A percentile compares a stretch with the other conserved stretches of the same genome.
phyloP scores from a whole-genome alignment of 768 basidiomycete genomes.

The Boletellus ananas region DNA sequence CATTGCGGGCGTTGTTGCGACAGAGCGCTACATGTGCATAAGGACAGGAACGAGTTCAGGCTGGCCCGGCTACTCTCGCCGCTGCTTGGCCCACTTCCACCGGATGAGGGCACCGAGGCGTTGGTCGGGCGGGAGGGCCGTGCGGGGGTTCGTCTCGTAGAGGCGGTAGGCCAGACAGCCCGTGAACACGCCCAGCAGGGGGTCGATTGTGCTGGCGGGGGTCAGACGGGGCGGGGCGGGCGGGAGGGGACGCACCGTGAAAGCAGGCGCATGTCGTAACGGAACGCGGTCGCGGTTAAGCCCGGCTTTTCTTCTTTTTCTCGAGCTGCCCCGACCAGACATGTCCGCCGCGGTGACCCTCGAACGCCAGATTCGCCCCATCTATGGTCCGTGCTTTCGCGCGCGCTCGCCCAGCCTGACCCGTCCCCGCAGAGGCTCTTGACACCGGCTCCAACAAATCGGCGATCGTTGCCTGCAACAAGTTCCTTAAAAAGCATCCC shows the following conservation, averaged over 20 bases:
- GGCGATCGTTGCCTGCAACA: constrained; percentile 81
- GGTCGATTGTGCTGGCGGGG: constrained; percentile 56
- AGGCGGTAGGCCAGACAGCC: constrained; percentile 77
- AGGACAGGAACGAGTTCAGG: too few relatives aligned
- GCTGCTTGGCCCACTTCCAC: constrained; percentile 68
- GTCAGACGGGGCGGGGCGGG: constrained; percentile 2
- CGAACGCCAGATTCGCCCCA: constrained; percentile 81
- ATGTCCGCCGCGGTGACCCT: constrained; percentile 55
- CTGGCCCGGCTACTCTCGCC: too few relatives aligned
- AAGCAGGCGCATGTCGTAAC: constrained; percentile 22
- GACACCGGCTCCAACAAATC: constrained; percentile 86
- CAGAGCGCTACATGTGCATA: too few relatives aligned
- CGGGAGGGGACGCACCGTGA: constrained; percentile 28
- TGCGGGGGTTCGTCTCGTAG: constrained; percentile 76
- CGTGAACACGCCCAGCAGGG: constrained; percentile 72
- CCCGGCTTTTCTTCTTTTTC: neutral
- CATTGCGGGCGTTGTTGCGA: constrained; percentile 38
- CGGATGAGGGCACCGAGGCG: constrained; percentile 49
- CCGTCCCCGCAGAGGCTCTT: constrained; percentile 60
- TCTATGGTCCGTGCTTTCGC: constrained; percentile 65
- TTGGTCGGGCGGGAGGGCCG: constrained; percentile 53
- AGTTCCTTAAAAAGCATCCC: constrained; percentile 82
- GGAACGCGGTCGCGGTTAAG: constrained; percentile 26
- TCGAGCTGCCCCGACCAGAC: constrained; percentile 2
- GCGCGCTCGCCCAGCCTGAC: neutral